Evolutionary conservation across 495 filamentous ascomycete genomes (phyloP).

Genomic region (Hypoxylon fuscum): DNA sequence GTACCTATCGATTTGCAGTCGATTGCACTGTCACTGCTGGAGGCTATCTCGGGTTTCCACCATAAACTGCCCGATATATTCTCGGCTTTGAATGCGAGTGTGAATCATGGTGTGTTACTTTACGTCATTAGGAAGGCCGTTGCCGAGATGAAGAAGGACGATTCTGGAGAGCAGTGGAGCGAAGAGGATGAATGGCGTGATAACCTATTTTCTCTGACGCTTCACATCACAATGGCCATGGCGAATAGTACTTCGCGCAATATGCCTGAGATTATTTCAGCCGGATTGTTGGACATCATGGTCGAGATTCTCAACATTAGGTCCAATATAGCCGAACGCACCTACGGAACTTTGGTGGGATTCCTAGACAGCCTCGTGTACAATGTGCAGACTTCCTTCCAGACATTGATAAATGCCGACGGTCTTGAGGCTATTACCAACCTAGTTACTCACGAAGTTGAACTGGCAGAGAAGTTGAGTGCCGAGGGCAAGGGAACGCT

Average conservation of each 20-base stretch:
- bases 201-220: slow-evolving; percentile 80
- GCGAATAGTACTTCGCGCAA: slow-evolving; percentile 70
- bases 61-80: slow-evolving; percentile 80
- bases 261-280: slow-evolving; percentile 72
- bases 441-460: slow-evolving; percentile 81
- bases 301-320: slow-evolving; percentile 89
- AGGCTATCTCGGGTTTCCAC: slow-evolving; percentile 82
- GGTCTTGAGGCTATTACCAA: slow-evolving; percentile 88
- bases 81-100: slow-evolving; percentile 86
- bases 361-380: slow-evolving; percentile 91
- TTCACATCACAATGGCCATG: slow-evolving; percentile 74
- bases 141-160: slow-evolving; percentile 74
- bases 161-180: slow-evolving; percentile 62
- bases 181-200: slow-evolving; percentile 88
- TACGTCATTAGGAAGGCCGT: slow-evolving; percentile 92
- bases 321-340: slow-evolving; percentile 81
- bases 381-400: slow-evolving; percentile 80
- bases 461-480: slow-evolving; percentile 71
- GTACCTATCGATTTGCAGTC: slow-evolving; percentile 82
- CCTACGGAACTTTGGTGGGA: slow-evolving; percentile 78
- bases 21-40: slow-evolving; percentile 80
- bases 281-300: slow-evolving; percentile 87
- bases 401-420: slow-evolving; percentile 76
- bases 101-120: slow-evolving; percentile 95
- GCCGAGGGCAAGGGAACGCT: slow-evolving; percentile 76